Base-by-base conservation (phyloP, 1,284 basidiomycete species). In the Trametes versicolor region DNA sequence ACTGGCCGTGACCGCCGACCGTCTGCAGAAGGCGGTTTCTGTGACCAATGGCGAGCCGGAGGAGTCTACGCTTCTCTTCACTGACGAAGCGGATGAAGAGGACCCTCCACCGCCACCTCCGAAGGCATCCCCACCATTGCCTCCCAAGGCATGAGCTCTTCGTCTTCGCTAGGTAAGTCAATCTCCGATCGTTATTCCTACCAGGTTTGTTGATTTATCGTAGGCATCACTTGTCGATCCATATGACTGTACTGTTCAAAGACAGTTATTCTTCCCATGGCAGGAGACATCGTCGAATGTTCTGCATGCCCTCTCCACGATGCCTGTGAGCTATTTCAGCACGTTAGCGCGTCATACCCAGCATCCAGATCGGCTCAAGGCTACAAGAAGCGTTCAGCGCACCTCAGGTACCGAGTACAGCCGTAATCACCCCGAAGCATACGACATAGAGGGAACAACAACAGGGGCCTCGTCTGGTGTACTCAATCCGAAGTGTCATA, bases 1-100 rank as follows among this genome's bases (percentile, higher is more conserved):
- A 19, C 63, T 75, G 15, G 71, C 71, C 10, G 50, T 62, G 6
- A 70, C 68, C 13, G 68, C 69, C n/a, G 68, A 70, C 25, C 66
- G 69, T 23, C 48, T 63, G 43, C 63, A 65, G 58, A 61, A 57
- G 39, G 63, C 60, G 29, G 60, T 39, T 1, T 34, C 61, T 47
- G 32, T 65, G 37, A 55, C 48, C 2, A 60, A 59, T 9, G 39
- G n/a, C 19, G 36, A 32, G 27, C 17, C 51, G 27, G 65, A 64
- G 15, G 21, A 52, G 25, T 37, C 61, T 8, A 51, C 60, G 5
- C 19, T 62, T 7, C 58, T 69, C 29, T 66, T 69, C 32, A 13
- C 50, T n/a, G 19, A 19, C 55, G 63, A 60, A 48, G 61, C 63
- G n/a, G 58, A 67, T 2, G 50, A 61, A 37, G 65, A 64, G 8